These are phyloP conservation scores for Saturnispora sekii DNA, from an alignment of 805 yeast genomes.

Conservation along the genomic window DNA sequence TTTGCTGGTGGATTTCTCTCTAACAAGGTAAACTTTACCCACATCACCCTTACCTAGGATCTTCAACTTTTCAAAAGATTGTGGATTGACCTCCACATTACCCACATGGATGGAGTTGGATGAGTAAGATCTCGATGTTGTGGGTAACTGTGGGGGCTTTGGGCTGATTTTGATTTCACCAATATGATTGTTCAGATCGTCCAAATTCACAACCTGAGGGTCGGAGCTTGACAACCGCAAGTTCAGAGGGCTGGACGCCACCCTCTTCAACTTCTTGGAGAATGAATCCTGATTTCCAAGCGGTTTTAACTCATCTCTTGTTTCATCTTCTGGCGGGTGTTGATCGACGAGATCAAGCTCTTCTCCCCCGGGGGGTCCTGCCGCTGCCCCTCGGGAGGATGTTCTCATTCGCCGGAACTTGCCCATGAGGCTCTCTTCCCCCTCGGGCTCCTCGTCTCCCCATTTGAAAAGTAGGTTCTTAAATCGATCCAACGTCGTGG, in stretches of 20 bases:
- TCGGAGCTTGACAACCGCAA: neutral
- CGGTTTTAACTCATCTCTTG: conserved; percentile 12
- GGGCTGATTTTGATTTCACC: conserved; percentile 31
- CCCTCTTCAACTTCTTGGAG: neutral
- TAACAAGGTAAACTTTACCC: conserved; percentile 89
- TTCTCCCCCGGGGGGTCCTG: no score
- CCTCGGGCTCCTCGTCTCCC: neutral
- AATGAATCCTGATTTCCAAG: conserved; percentile 5
- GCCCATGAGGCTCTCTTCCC: neutral
- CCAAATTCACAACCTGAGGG: conserved; percentile 2
- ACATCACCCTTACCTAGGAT: conserved; percentile 97
- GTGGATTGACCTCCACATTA: conserved; percentile 75
- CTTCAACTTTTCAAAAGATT: conserved; percentile 79
- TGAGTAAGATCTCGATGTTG: conserved; percentile 48
- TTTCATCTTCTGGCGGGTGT: conserved; percentile 5
- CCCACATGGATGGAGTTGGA: conserved; percentile 63
- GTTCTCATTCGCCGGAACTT: no score
- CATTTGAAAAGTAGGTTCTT: conserved; percentile 2
- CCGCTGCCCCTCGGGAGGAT: no score
- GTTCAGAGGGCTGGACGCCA: neutral
- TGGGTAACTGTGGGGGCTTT: conserved; percentile 24
- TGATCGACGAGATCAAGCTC: no score
- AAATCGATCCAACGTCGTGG: neutral
- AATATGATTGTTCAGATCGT: conserved; percentile 26
- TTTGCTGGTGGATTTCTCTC: conserved; percentile 65